Conservation (phyloP, 768 basidiomycete genomes). For the Russula sp. region DNA sequence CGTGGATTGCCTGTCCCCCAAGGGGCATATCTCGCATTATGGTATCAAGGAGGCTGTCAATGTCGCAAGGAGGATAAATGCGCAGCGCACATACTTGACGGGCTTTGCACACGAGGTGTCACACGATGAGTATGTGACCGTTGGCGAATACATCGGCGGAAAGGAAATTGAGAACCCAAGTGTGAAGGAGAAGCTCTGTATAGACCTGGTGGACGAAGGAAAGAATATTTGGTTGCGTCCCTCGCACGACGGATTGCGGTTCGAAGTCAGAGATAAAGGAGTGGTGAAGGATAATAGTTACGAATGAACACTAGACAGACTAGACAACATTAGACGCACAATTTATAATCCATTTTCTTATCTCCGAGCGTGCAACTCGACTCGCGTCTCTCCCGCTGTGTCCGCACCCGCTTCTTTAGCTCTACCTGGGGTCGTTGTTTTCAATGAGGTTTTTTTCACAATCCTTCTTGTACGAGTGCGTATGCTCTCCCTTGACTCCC, state of each 20-base stretch:
- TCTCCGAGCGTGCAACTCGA: not conserved
- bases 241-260: slow-evolving; percentile 64
- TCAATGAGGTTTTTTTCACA: slow-evolving; percentile 49
- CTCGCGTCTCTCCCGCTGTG: no score
- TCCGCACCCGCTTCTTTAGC: not conserved
- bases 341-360: slow-evolving; percentile 6
- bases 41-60: slow-evolving; percentile 58
- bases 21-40: slow-evolving; percentile 69
- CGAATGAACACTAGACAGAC: slow-evolving; percentile 18
- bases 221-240: slow-evolving; percentile 56
- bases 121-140: slow-evolving; percentile 69
- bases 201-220: slow-evolving; percentile 43
- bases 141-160: slow-evolving; percentile 47
- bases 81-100: slow-evolving; percentile 58
- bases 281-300: slow-evolving; percentile 50
- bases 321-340: not conserved
- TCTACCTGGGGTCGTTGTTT: slow-evolving; percentile 31
- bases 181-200: slow-evolving; percentile 34
- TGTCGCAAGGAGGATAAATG: slow-evolving; percentile 48
- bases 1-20: slow-evolving; percentile 67
- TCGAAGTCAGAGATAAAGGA: slow-evolving; percentile 39
- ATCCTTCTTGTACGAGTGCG: slow-evolving; percentile 51
- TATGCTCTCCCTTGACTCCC: slow-evolving; percentile 14
- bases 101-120: slow-evolving; percentile 73
- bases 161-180: slow-evolving; percentile 25